A percentile compares a stretch with the other conserved stretches of the same genome.
These are phyloP conservation scores for Exophiala calicioides DNA, from an alignment of 2,329 filamentous ascomycete genomes.

Conservation along the genomic window DNA sequence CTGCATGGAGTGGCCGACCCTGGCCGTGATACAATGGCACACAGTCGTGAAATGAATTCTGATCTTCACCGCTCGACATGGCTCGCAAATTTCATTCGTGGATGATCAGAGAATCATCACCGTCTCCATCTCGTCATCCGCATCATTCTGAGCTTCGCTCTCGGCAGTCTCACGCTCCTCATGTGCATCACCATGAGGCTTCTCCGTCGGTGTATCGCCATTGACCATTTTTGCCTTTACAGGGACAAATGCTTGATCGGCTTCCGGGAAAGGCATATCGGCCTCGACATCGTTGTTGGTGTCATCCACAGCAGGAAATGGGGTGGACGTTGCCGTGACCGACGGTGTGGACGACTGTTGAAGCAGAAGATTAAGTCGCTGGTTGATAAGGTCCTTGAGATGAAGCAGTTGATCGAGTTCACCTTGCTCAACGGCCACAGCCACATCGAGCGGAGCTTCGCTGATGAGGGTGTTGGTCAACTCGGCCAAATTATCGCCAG, in stretches of 20 bases:
- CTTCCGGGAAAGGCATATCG: too few relatives aligned
- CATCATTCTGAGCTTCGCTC: background rate
- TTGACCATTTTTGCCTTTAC: constrained; percentile 11
- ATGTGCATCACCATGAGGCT: background rate
- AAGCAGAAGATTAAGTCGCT: constrained; percentile 24
- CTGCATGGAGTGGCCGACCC: too few relatives aligned
- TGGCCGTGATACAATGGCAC: too few relatives aligned
- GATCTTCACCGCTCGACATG: too few relatives aligned
- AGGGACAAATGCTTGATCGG: too few relatives aligned
- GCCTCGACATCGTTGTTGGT: constrained; percentile 10
- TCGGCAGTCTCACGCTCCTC: background rate
- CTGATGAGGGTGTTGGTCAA: constrained; percentile 28
- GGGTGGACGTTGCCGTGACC: too few relatives aligned
- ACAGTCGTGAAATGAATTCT: too few relatives aligned
- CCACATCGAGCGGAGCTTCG: constrained; percentile 28
- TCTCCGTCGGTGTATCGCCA: constrained; percentile 2
- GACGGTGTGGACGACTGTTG: too few relatives aligned
- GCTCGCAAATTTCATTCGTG: too few relatives aligned
- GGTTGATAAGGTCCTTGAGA: constrained; percentile 25
- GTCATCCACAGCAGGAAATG: constrained; percentile 5
- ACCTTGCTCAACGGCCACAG: constrained; percentile 13
- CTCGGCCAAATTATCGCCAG: constrained; percentile 24
- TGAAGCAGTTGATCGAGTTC: constrained; percentile 25
- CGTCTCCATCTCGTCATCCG: background rate
- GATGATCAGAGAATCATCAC: too few relatives aligned